Evolutionary conservation across 2,329 filamentous ascomycete species (phyloP).

Genomic region (Penicillium sp.): DNA sequence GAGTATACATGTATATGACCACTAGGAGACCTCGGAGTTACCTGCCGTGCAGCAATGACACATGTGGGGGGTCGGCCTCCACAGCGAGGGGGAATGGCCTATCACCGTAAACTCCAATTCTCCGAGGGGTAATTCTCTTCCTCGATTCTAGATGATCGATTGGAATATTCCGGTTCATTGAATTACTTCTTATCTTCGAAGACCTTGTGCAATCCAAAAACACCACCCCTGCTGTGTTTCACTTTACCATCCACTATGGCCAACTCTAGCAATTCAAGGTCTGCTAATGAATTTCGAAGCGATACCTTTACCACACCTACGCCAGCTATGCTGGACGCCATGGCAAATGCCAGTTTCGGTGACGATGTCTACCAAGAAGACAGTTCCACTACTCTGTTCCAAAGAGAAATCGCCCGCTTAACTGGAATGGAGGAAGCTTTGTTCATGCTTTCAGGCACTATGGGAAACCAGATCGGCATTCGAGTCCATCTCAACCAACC

Average conservation of each 20-base stretch:
- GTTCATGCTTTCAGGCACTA: slow-evolving; percentile 42
- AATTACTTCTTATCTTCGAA: neutral
- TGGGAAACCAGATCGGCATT: slow-evolving; percentile 45
- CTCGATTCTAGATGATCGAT: neutral
- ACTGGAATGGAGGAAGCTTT: slow-evolving; percentile 40
- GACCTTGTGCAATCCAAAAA: neutral
- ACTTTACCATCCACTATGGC: neutral
- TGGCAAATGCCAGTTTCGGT: slow-evolving; percentile 26
- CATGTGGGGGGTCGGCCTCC: neutral
- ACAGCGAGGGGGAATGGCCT: neutral
- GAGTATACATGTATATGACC: no score
- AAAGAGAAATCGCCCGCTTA: slow-evolving; percentile 34
- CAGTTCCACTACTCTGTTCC: slow-evolving; percentile 31
- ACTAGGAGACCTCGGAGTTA: neutral
- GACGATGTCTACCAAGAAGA: slow-evolving; percentile 42
- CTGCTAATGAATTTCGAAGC: slow-evolving; percentile 15
- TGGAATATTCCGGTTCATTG: neutral
- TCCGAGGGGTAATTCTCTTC: neutral
- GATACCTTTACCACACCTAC: slow-evolving; percentile 15
- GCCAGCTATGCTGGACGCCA: slow-evolving; percentile 25
- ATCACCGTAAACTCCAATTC: neutral
- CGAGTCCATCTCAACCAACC: slow-evolving; percentile 38
- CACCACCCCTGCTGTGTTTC: neutral
- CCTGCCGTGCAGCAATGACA: neutral
- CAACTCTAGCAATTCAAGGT: neutral